These are phyloP conservation scores for Colletotrichum tropicale DNA, from an alignment of 2,329 filamentous ascomycete genomes.

Conservation along the genomic window DNA sequence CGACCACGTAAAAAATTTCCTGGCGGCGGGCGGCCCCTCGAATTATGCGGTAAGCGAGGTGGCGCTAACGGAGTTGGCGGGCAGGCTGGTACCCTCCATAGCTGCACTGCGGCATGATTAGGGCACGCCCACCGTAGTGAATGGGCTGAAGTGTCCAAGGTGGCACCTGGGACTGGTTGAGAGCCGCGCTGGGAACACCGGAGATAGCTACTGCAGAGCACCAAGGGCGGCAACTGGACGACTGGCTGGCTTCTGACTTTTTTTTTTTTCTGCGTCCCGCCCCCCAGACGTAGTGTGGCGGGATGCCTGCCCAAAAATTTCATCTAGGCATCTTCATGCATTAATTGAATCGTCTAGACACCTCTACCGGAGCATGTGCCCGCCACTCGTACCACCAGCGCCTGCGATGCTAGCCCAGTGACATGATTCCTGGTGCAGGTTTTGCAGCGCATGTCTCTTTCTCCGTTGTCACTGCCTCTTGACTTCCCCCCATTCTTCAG, in stretches of 20 bases:
- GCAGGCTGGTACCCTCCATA: background rate
- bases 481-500: background rate
- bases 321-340: conserved; percentile 19
- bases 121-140: conserved; percentile 16
- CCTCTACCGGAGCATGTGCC: conserved; percentile 9
- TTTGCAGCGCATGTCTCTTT: background rate
- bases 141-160: background rate
- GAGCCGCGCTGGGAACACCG: background rate
- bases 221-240: background rate
- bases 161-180: background rate
- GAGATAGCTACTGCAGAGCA: background rate
- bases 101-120: conserved; percentile 6
- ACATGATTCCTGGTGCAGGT: conserved; percentile 5
- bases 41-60: conserved; percentile 22
- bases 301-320: conserved; percentile 5
- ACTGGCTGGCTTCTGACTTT: background rate
- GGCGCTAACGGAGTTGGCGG: conserved; percentile 12
- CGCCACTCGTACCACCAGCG: conserved; percentile 14
- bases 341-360: conserved; percentile 7
- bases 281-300: background rate
- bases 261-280: background rate
- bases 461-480: background rate
- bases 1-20: conserved; percentile 40
- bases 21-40: conserved; percentile 22
- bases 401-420: background rate